These are phyloP conservation scores for Lasiodiplodia hormozganensis DNA, from an alignment of 2,329 filamentous ascomycete species.

Conservation along the genomic window DNA sequence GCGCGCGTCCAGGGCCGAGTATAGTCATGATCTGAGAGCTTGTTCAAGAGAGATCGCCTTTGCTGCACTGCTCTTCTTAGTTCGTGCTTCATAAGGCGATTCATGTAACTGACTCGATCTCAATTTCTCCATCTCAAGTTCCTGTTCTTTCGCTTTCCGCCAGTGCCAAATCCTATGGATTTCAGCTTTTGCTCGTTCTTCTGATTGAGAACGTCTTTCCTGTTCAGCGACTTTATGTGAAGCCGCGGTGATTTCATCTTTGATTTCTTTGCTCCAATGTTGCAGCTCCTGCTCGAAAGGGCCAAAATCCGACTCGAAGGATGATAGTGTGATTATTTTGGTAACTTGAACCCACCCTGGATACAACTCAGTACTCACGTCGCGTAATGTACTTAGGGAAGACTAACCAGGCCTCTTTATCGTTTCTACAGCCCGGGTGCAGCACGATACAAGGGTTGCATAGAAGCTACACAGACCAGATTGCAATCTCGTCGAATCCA, in stretches of 20 bases:
- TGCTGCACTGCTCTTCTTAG: neutral
- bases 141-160: neutral
- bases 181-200: neutral
- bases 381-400: neutral
- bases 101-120: neutral
- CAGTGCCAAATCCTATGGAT: neutral
- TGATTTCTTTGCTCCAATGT: slow-evolving; percentile 1
- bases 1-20: neutral
- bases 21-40: neutral
- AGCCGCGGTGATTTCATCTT: neutral
- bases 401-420: neutral
- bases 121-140: neutral
- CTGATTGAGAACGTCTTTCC: neutral
- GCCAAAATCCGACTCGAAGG: neutral
- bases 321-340: neutral
- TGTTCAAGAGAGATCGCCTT: neutral
- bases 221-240: neutral
- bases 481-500: neutral
- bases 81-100: neutral
- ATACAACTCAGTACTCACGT: neutral
- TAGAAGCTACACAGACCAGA: neutral
- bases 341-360: neutral
- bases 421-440: neutral
- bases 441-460: neutral
- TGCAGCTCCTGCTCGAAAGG: neutral